Evolutionary conservation across 2,329 filamentous ascomycete species (phyloP).

Genomic region (Colletotrichum tabaci): DNA sequence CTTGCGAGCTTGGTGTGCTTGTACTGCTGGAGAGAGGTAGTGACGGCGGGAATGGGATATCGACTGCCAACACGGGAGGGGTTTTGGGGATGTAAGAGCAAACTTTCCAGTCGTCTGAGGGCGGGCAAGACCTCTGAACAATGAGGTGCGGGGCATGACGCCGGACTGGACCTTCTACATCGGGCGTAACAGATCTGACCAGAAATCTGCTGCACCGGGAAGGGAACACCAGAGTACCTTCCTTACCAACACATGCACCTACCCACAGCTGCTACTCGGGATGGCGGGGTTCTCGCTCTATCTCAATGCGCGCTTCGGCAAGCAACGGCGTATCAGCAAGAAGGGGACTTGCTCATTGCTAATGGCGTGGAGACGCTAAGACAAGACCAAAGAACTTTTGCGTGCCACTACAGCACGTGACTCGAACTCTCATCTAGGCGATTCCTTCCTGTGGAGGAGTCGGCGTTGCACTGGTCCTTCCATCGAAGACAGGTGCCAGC

Average conservation of each 20-base stretch:
- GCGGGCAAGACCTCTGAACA: slow-evolving; percentile 46
- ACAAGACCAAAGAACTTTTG: slow-evolving; percentile 29
- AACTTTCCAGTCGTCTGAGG: slow-evolving; percentile 36
- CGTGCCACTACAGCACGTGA: slow-evolving; percentile 31
- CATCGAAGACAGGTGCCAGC: background rate
- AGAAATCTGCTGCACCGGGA: slow-evolving; percentile 33
- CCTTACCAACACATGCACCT: slow-evolving; percentile 27
- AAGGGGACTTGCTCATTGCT: slow-evolving; percentile 20
- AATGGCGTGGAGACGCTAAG: slow-evolving; percentile 36
- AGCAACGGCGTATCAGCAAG: slow-evolving; percentile 40
- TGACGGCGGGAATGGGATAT: slow-evolving; percentile 48
- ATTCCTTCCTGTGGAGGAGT: too few species aligned
- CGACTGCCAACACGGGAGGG: slow-evolving; percentile 36
- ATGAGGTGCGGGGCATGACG: slow-evolving; percentile 64
- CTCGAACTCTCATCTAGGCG: too few species aligned
- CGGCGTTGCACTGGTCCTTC: too few species aligned
- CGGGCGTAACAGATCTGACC: slow-evolving; percentile 43
- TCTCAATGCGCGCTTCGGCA: slow-evolving; percentile 38
- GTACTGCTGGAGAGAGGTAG: slow-evolving; percentile 69
- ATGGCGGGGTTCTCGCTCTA: slow-evolving; percentile 34
- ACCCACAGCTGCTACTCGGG: slow-evolving; percentile 33
- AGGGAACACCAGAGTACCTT: slow-evolving; percentile 15
- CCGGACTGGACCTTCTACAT: slow-evolving; percentile 43
- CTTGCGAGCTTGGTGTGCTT: slow-evolving; percentile 73
- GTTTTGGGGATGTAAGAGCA: slow-evolving; percentile 37